A percentile compares a stretch with the other conserved stretches of the same genome.
Evolutionary conservation across 1,139 yeast genomes (phyloP).

Genomic region (Kodamaea ohmeri): DNA sequence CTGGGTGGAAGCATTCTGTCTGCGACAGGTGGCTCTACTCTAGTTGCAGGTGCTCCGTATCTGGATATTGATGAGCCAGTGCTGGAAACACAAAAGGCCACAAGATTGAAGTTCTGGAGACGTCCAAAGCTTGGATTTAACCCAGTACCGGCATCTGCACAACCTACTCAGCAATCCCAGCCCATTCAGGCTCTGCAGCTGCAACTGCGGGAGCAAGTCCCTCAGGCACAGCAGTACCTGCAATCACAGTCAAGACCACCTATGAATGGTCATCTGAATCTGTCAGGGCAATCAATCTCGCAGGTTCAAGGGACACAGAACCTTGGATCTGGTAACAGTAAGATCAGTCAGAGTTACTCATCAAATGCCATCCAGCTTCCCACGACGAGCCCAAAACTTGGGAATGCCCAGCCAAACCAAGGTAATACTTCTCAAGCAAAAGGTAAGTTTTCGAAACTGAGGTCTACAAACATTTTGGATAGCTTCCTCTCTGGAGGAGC

Average conservation of each 20-base stretch:
- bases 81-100: constrained; percentile 43
- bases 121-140: constrained; percentile 37
- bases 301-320: constrained; percentile 3
- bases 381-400: constrained; percentile 11
- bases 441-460: constrained; percentile 37
- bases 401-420: neutral
- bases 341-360: constrained; percentile 17
- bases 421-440: constrained; percentile 7
- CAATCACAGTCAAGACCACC: constrained; percentile 4
- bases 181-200: constrained; percentile 4
- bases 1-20: constrained; percentile 1
- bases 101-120: constrained; percentile 54
- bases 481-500: constrained; percentile 26
- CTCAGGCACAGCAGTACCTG: neutral
- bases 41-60: constrained; percentile 20
- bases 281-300: constrained; percentile 7
- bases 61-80: constrained; percentile 27
- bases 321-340: constrained; percentile 6
- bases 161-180: constrained; percentile 3
- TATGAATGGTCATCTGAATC: constrained; percentile 2
- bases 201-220: constrained; percentile 2
- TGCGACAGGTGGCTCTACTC: constrained; percentile 12
- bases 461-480: constrained; percentile 49
- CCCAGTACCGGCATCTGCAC: constrained; percentile 10
- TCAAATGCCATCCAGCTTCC: constrained; percentile 18